Base-by-base conservation (phyloP, 1,284 basidiomycete genomes). In the Rhodotorula mucilaginosa region DNA sequence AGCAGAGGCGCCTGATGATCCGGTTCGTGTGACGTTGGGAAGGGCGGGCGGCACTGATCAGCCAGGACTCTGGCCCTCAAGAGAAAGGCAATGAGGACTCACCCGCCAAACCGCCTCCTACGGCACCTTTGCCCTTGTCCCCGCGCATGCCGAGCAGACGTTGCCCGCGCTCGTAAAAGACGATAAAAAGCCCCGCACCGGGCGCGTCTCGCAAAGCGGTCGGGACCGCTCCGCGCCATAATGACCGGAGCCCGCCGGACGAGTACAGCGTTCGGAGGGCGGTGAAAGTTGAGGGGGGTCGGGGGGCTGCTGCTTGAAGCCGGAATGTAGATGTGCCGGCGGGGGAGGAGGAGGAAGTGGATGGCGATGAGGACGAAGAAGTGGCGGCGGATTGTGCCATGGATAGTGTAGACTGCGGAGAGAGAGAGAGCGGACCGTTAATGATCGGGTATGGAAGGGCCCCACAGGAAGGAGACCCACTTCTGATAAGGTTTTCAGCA, bases 401-500 rank as follows among this genome's bases (percentile, higher is more conserved):
- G 16, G 72, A 58, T 3, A 68, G 34, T 5, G 72, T 60, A 4
- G 69, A 70, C 64, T 70, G 57, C 18, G 5, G 4, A 29, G 23
- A 51, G 26, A 29, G 21, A 31, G 39, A 31, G 29, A 23, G 29
- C 5, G 44, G n/a, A 16, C 44, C 23, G 5, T 51, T 56, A 65
- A 48, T 44, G 15, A 44, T n/a, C 6, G 67, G 23, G 34, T 52
- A 5, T n/a, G 44, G 51, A 29, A 49, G 48, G 29, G 21, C 5
- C 10, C 6, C 31, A 47, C 18, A 51, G 23, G 16, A 21, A 29
- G 51, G 18, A 19, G 29, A 16, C 58, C 31, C 68, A 90, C 94
- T 87, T 99, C 96, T 75, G 90, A 97, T 19, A 96, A 87, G 31
- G 96, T 92, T 82, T 99, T 99, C 69, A 99, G 83, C 19, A 99